phyloP scores from a whole-genome alignment of 1,284 basidiomycete species.

The Fomitopsis palustris region DNA sequence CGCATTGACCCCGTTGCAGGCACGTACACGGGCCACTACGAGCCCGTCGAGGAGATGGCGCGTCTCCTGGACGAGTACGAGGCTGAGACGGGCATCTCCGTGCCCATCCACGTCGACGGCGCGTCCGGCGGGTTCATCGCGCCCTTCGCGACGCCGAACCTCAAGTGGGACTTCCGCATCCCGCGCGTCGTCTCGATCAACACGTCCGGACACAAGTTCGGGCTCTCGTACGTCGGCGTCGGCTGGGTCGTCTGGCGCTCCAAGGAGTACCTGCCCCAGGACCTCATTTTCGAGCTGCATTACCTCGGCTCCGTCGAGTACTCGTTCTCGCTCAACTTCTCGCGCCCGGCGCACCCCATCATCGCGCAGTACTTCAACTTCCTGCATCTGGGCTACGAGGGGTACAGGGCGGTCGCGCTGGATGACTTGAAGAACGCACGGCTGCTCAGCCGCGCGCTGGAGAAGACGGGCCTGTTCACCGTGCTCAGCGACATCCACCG shows the following conservation, averaged over 20 bases:
- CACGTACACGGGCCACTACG: slow-evolving; percentile 94
- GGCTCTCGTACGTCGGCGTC: slow-evolving; percentile 83
- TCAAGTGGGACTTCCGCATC: slow-evolving; percentile 85
- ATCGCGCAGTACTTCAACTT: slow-evolving; percentile 94
- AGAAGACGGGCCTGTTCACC: slow-evolving; percentile 74
- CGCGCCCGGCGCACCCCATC: slow-evolving; percentile 86
- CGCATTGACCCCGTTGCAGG: slow-evolving; percentile 29
- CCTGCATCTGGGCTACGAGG: slow-evolving; percentile 80
- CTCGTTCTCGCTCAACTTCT: slow-evolving; percentile 93
- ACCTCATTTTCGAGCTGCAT: slow-evolving; percentile 92
- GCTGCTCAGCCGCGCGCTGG: slow-evolving; percentile 82
- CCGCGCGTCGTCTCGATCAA: slow-evolving; percentile 90
- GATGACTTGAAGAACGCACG: slow-evolving; percentile 84
- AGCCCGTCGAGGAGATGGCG: slow-evolving; percentile 86
- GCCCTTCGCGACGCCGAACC: slow-evolving; percentile 77
- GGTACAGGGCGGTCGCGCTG: slow-evolving; percentile 74
- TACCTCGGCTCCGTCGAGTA: slow-evolving; percentile 61
- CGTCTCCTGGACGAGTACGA: slow-evolving; percentile 86
- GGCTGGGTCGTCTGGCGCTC: slow-evolving; percentile 88
- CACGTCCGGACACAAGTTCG: slow-evolving; percentile 88
- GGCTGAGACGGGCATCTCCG: slow-evolving; percentile 69
- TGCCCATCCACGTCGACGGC: slow-evolving; percentile 86
- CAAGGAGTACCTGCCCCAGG: slow-evolving; percentile 75
- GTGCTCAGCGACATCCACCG: slow-evolving; percentile 74
- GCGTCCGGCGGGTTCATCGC: slow-evolving; percentile 85